These are phyloP conservation scores for Colletotrichum cuscutae DNA, from an alignment of 2,329 filamentous ascomycete species.

Conservation along the genomic window DNA sequence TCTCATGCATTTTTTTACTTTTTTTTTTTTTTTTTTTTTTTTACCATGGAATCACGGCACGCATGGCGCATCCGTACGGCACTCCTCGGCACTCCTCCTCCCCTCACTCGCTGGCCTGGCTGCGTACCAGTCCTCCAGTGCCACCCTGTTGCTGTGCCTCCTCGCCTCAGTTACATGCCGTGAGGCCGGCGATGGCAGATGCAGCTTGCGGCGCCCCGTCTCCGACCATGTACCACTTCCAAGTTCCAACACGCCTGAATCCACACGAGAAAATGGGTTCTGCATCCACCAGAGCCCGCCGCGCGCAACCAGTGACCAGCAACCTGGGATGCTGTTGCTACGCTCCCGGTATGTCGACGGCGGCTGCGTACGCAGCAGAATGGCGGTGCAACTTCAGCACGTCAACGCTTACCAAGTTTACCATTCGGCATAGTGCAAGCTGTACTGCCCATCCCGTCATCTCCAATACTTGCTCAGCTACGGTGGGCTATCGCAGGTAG, in stretches of 20 bases:
- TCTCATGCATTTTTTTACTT: background rate
- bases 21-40: background rate
- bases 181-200: background rate
- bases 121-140: background rate
- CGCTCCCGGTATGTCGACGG: conserved; percentile 5
- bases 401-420: background rate
- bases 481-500: background rate
- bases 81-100: background rate
- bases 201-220: conserved; percentile 3
- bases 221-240: background rate
- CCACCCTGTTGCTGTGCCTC: background rate
- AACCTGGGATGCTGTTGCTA: conserved; percentile 8
- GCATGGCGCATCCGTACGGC: background rate
- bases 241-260: background rate
- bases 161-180: background rate
- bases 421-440: background rate
- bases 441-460: background rate
- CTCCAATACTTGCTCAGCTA: background rate
- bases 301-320: background rate
- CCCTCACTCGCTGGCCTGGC: background rate
- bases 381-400: conserved; percentile 15
- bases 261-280: background rate
- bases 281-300: conserved; percentile 15
- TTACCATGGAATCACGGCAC: background rate
- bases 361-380: conserved; percentile 14